Percentiles rank a stretch among this genome's conserved stretches.
Evolutionary conservation across 2,329 filamentous ascomycete genomes (phyloP).

Genomic region (Alternaria sp.): DNA sequence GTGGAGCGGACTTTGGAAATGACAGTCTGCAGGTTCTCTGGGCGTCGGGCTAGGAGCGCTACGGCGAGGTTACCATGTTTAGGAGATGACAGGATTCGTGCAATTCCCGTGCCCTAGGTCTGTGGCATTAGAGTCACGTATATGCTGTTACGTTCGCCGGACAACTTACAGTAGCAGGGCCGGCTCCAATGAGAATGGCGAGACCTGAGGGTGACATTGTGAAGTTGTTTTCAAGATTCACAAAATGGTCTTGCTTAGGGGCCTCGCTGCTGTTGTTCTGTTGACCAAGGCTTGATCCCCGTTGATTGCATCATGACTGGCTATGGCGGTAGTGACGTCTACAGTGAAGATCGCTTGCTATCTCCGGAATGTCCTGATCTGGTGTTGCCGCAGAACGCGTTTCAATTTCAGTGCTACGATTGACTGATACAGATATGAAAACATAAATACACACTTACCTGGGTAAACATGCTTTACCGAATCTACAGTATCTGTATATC

Average conservation of each 20-base stretch:
- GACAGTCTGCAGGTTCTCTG: conserved; percentile 56
- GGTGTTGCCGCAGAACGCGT: background rate
- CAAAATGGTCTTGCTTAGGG: background rate
- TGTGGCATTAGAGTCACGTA: background rate
- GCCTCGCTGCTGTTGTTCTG: background rate
- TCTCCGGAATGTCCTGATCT: background rate
- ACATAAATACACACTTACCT: background rate
- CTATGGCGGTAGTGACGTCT: conserved; percentile 1
- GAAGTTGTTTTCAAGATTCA: background rate
- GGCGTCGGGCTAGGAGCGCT: conserved; percentile 61
- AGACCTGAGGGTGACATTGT: conserved; percentile 42
- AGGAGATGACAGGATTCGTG: conserved; percentile 60
- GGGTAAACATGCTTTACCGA: background rate
- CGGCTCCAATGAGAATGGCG: conserved; percentile 46
- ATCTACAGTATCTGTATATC: background rate
- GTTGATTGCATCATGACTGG: conserved; percentile 1
- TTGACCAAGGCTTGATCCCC: background rate
- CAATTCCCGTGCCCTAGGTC: conserved; percentile 62
- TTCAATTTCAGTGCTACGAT: background rate
- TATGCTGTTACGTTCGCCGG: background rate
- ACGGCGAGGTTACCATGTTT: conserved; percentile 64
- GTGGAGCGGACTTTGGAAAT: conserved; percentile 53
- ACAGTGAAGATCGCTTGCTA: background rate
- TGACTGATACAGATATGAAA: background rate
- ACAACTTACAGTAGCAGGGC: conserved; percentile 40